Conservation (phyloP, 352 stramenopile genomes). For the Phytophthora meadii region DNA sequence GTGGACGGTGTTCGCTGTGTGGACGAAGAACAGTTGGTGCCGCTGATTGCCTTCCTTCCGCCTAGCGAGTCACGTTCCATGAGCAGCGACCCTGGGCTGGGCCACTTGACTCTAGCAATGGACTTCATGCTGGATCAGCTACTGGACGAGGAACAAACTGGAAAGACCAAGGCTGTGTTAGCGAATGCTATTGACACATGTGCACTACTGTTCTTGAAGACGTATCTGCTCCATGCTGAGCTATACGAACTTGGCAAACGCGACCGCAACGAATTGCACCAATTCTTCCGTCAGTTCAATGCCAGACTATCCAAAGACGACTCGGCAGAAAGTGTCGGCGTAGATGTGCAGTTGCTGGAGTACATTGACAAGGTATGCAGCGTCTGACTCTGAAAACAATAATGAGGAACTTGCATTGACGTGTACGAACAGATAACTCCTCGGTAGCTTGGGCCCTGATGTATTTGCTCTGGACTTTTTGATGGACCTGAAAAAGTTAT, state of each 20-base stretch:
- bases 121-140: constrained; percentile 66
- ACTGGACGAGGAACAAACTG: constrained; percentile 27
- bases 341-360: constrained; percentile 32
- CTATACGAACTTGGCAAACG: constrained; percentile 47
- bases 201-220: constrained; percentile 73
- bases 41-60: constrained; percentile 51
- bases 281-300: constrained; percentile 47
- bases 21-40: constrained; percentile 68
- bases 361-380: constrained; percentile 39
- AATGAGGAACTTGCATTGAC: no score
- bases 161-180: constrained; percentile 6
- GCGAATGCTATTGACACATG: constrained; percentile 60
- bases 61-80: constrained; percentile 59
- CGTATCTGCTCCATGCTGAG: constrained; percentile 60
- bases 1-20: constrained; percentile 55
- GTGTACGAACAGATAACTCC: no score
- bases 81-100: constrained; percentile 54
- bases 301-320: constrained; percentile 27
- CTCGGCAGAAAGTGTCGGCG: constrained; percentile 1
- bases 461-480: no score
- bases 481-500: no score
- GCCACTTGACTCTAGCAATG: constrained; percentile 71
- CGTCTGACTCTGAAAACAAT: no score
- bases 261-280: constrained; percentile 49
- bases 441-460: no score